phyloP scores from a whole-genome alignment of 192 early-diverging fungal genomes.

The Backusella circina region DNA sequence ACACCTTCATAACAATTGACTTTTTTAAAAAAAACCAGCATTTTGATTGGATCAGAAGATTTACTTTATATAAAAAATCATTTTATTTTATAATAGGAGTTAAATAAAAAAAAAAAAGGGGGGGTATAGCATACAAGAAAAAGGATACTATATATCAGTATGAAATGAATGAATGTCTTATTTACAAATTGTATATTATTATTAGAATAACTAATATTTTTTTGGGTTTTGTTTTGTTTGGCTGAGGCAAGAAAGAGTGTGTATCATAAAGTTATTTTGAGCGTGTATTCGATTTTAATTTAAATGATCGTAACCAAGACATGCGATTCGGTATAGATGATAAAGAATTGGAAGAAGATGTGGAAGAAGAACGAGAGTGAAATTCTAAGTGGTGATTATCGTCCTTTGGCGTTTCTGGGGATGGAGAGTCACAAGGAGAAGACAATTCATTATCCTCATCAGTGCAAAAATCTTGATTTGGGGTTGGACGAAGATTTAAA shows the following conservation, averaged over 20 bases:
- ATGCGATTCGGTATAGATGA: neutral
- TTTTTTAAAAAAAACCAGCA: neutral
- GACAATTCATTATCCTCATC: constrained; percentile 1
- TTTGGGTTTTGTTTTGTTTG: neutral
- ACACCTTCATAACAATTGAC: neutral
- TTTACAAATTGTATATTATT: neutral
- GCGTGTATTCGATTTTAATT: neutral
- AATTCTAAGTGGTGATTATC: neutral
- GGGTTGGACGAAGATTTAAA: neutral
- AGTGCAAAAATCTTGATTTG: neutral
- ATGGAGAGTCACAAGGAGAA: neutral
- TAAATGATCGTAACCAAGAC: neutral
- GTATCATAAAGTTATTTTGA: neutral
- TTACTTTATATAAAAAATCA: neutral
- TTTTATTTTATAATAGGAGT: neutral
- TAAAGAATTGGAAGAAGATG: neutral
- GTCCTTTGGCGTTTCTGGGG: neutral
- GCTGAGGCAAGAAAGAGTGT: neutral
- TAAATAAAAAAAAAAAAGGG: neutral
- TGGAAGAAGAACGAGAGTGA: neutral
- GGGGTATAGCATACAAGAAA: neutral
- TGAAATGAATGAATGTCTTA: neutral
- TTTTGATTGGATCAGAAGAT: neutral
- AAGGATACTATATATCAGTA: neutral
- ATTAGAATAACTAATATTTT: neutral